phyloP scores from a whole-genome alignment of 257 asterid genomes.

The Solanum paucissectum region DNA sequence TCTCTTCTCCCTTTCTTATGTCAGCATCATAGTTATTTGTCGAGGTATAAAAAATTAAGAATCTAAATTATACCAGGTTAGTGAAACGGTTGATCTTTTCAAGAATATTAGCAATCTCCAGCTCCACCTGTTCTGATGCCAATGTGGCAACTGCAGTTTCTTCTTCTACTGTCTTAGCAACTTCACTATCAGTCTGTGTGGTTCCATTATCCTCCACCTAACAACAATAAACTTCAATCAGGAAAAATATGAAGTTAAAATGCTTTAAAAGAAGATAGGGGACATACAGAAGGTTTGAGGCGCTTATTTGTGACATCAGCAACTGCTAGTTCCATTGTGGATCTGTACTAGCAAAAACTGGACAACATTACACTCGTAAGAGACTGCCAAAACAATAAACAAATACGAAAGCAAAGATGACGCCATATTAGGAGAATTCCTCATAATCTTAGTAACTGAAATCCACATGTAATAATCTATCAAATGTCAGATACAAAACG shows the following conservation, averaged over 20 bases:
- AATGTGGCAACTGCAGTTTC: conserved; percentile 31
- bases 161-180: conserved; percentile 31
- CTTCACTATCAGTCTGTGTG: conserved; percentile 23
- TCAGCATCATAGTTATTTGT: neutral
- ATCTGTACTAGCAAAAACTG: neutral
- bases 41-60: neutral
- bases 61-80: conserved; percentile 43
- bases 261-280: conserved; percentile 7
- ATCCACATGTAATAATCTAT: neutral
- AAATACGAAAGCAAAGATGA: neutral
- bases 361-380: neutral
- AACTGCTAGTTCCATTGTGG: conserved; percentile 39
- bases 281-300: conserved; percentile 47
- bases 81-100: conserved; percentile 68
- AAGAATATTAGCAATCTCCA: conserved; percentile 64
- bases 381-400: neutral
- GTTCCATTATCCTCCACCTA: conserved; percentile 29
- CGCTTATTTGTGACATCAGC: conserved; percentile 33
- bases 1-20: neutral
- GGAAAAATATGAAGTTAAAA: conserved; percentile 2
- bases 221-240: neutral
- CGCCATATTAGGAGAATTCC: neutral
- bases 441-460: neutral
- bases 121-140: conserved; percentile 58
- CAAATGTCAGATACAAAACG: neutral